phyloP scores from a whole-genome alignment of 75 land plant genomes.

The Ceratopteris richardii region DNA sequence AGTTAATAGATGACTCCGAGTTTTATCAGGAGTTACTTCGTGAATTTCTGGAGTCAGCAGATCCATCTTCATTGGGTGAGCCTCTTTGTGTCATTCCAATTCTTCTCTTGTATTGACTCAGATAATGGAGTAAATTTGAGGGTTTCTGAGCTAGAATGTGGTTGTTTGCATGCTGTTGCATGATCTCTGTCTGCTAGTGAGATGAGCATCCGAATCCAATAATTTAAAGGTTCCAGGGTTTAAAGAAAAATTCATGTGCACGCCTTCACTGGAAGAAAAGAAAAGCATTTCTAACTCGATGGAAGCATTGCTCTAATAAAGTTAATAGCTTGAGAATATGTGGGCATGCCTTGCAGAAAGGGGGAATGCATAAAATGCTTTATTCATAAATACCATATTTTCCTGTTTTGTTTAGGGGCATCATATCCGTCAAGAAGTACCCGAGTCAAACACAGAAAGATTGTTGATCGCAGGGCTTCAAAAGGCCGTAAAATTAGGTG shows the following conservation, averaged over 20 bases:
- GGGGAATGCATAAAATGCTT: no score
- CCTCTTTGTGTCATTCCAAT: background rate
- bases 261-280: no score
- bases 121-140: background rate
- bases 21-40: constrained; percentile 88
- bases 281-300: no score
- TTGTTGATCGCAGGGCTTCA: constrained; percentile 91
- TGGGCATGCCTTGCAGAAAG: no score
- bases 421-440: constrained; percentile 23
- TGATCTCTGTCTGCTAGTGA: no score
- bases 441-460: constrained; percentile 66
- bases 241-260: no score
- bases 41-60: constrained; percentile 84
- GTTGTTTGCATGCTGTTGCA: background rate
- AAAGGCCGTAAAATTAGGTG: constrained; percentile 95
- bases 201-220: background rate
- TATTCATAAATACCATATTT: no score
- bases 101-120: background rate
- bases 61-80: constrained; percentile 60
- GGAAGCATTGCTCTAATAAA: no score
- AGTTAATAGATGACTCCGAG: constrained; percentile 82
- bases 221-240: background rate
- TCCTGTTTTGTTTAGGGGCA: background rate
- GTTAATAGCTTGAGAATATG: no score
- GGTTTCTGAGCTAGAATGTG: background rate